Evolutionary conservation across 1,284 basidiomycete genomes (phyloP).

Genomic region (Sanghuangporus sanghuang): DNA sequence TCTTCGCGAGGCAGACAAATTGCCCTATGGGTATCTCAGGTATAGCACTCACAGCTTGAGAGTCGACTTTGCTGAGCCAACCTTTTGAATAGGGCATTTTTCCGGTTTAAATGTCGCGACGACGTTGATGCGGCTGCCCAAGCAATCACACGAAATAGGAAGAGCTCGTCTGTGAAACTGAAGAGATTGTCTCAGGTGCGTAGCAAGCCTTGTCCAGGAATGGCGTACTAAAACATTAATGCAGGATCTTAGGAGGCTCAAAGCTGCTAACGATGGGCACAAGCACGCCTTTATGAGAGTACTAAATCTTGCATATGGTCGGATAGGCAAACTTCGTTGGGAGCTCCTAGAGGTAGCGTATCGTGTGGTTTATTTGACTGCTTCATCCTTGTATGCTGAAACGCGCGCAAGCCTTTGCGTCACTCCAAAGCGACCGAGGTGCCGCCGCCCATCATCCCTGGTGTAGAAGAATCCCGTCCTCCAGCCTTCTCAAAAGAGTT

Average conservation of each 20-base stretch:
- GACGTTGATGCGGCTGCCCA: constrained; percentile 36
- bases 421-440: constrained; percentile 35
- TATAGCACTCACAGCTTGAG: constrained; percentile 23
- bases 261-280: constrained; percentile 52
- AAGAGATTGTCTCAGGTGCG: constrained; percentile 47
- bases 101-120: constrained; percentile 53
- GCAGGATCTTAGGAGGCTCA: constrained; percentile 54
- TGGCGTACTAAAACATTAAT: not conserved
- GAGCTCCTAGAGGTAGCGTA: constrained; percentile 56
- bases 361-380: constrained; percentile 1
- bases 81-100: constrained; percentile 49
- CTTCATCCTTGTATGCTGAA: constrained; percentile 1
- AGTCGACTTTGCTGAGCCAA: not conserved
- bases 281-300: constrained; percentile 50
- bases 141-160: constrained; percentile 28
- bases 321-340: constrained; percentile 62
- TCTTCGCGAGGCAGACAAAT: constrained; percentile 43
- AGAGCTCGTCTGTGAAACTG: constrained; percentile 36
- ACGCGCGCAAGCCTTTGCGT: constrained; percentile 45
- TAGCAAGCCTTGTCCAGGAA: not conserved
- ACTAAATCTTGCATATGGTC: constrained; percentile 75
- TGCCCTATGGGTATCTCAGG: constrained; percentile 61
- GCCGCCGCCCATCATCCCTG: constrained; percentile 45
- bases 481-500: constrained; percentile 62
- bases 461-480: constrained; percentile 48